Conservation (phyloP, 768 basidiomycete genomes). For the Leccinum ochraceum region DNA sequence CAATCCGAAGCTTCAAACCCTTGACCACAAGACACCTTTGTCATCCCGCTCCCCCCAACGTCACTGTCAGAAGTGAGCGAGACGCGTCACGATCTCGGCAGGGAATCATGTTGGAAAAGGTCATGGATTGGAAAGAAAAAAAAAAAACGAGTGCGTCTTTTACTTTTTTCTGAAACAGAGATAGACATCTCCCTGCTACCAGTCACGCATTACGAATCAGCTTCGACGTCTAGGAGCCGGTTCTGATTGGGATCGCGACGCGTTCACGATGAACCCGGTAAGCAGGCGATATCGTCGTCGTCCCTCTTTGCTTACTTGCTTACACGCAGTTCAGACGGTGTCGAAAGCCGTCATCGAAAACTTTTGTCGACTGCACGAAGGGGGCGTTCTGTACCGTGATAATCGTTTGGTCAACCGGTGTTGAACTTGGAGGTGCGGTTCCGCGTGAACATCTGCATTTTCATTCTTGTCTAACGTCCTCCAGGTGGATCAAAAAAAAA, state of each 20-base stretch:
- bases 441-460: slow-evolving; percentile 57
- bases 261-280: too few relatives aligned
- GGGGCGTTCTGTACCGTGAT: slow-evolving; percentile 90
- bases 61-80: slow-evolving; percentile 35
- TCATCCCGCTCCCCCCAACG: too few relatives aligned
- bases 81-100: slow-evolving; percentile 92
- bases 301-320: too few relatives aligned
- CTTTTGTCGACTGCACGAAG: slow-evolving; percentile 61
- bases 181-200: slow-evolving; percentile 59
- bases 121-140: slow-evolving; percentile 86
- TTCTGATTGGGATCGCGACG: slow-evolving; percentile 30
- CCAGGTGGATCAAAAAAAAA: slow-evolving; percentile 88
- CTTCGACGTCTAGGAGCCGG: slow-evolving; percentile 87
- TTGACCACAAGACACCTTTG: too few relatives aligned
- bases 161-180: background rate
- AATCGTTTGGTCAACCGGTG: slow-evolving; percentile 92
- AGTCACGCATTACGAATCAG: slow-evolving; percentile 86
- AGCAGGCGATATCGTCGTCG: too few relatives aligned
- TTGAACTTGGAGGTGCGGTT: slow-evolving; percentile 46
- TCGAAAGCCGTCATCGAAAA: too few relatives aligned
- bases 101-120: slow-evolving; percentile 84
- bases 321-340: too few relatives aligned
- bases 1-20: too few relatives aligned
- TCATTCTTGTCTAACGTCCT: background rate
- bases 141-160: slow-evolving; percentile 61